Base-by-base conservation (phyloP, 345 rosid genomes). In the Heritiera littoralis region DNA sequence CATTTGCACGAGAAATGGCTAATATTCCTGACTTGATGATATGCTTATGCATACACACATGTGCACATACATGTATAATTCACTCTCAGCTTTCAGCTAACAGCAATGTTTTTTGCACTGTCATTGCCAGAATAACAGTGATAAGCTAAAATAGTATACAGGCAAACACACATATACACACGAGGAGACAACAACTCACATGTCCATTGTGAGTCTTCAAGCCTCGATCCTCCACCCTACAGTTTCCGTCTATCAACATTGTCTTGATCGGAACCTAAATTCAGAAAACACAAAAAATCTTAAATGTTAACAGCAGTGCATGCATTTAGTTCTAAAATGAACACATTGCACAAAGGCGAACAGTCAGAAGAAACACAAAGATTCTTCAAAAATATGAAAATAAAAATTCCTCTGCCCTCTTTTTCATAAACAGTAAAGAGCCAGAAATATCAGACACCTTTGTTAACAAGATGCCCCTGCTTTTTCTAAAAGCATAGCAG, bases 141-240 rank as follows among this genome's bases (percentile, higher is more conserved):
- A 55, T 6, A 32, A n/a, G 30, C 49, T 66, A 76, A 30, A 52
- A 72, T 30, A 13, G 18, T 11, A 63, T 13, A 15, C 58, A 46
- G n/a, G 45, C 17, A 67, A 51, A 64, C 30, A 64, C 64, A 51
- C 51, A 65, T 2, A 61, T 4, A n/a, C 9, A 49, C 3, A 76
- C 6, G 2, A 77, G 40, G n/a, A 65, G 46, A 77, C 60, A 52
- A 30, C 49, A 30, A 88, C 98, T 90, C 80, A 97, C 99, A 84
- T 89, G 95, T 72, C 98, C 97, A 79, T 94, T 98, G 40, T 97
- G 99, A 41, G 94, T 92, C 97, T 97, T 94, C 95, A 97, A 86
- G 71, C 99, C 99, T 45, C 98, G 97, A 88, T 97, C 99, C 84
- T 97, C 99, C 79, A 94, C 99, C 81, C 99, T 88, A 88, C 98